Conservation (phyloP, 768 basidiomycete species). For the Tephrocybe sp. region DNA sequence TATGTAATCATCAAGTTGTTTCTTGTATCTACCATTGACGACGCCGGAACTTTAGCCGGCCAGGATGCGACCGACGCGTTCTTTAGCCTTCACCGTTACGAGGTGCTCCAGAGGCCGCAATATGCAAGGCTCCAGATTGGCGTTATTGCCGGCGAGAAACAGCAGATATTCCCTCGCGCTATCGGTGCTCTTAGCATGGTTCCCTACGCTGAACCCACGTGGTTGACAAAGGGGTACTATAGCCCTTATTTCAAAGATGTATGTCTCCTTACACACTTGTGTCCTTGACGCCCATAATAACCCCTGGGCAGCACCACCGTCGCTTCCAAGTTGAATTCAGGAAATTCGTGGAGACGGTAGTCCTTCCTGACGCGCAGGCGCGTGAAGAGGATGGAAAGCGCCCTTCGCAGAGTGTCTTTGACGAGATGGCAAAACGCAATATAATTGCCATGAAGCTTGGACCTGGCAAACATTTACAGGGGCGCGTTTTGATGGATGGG, state of each 20-base stretch:
- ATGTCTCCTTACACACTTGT: slow-evolving; percentile 32
- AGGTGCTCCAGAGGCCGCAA: slow-evolving; percentile 75
- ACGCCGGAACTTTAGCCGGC: slow-evolving; percentile 53
- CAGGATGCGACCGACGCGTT: slow-evolving; percentile 87
- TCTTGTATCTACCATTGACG: neutral
- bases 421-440: slow-evolving; percentile 55
- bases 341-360: slow-evolving; percentile 67
- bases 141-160: slow-evolving; percentile 59
- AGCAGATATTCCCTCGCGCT: slow-evolving; percentile 39
- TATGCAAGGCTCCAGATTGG: slow-evolving; percentile 76
- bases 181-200: slow-evolving; percentile 66
- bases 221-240: slow-evolving; percentile 70
- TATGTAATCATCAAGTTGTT: slow-evolving; percentile 25
- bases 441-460: slow-evolving; percentile 77
- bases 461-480: slow-evolving; percentile 82
- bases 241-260: slow-evolving; percentile 76
- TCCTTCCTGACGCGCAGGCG: slow-evolving; percentile 53
- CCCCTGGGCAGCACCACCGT: neutral
- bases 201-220: slow-evolving; percentile 88
- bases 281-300: slow-evolving; percentile 26
- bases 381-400: slow-evolving; percentile 83
- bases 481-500: slow-evolving; percentile 67
- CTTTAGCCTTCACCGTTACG: slow-evolving; percentile 84
- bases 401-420: slow-evolving; percentile 64
- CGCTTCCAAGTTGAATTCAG: slow-evolving; percentile 60